A percentile compares a stretch with the other conserved stretches of the same genome.
phyloP scores from a whole-genome alignment of 768 basidiomycete genomes.

The Steccherinum ochraceum region DNA sequence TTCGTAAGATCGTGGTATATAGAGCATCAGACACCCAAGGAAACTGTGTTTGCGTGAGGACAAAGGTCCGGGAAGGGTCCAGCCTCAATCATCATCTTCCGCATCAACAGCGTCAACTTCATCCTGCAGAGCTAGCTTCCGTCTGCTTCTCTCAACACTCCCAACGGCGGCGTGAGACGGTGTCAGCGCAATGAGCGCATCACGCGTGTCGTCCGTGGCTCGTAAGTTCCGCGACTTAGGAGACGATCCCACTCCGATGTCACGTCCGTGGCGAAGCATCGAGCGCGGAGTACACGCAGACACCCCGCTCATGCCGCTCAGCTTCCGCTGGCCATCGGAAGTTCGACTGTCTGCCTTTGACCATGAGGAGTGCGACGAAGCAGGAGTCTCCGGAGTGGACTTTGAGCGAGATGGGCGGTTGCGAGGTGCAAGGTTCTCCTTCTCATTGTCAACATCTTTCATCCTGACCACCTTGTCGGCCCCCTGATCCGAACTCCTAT shows the following conservation, averaged over 20 bases:
- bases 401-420: conserved; percentile 25
- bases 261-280: neutral
- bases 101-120: conserved; percentile 2
- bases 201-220: neutral
- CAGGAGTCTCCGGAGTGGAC: neutral
- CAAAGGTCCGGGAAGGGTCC: too few species aligned
- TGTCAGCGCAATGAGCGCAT: neutral
- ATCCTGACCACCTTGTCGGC: neutral
- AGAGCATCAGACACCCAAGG: too few species aligned
- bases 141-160: neutral
- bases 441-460: conserved; percentile 32
- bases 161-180: neutral
- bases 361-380: neutral
- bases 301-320: neutral
- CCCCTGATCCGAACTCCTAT: neutral
- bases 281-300: neutral
- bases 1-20: too few species aligned
- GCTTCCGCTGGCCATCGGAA: neutral
- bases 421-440: conserved; percentile 54
- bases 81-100: too few species aligned
- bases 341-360: neutral
- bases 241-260: neutral
- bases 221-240: neutral
- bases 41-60: too few species aligned
- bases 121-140: neutral